Conservation (phyloP, 1,284 basidiomycete genomes). For the Irpex rosettiformis region DNA sequence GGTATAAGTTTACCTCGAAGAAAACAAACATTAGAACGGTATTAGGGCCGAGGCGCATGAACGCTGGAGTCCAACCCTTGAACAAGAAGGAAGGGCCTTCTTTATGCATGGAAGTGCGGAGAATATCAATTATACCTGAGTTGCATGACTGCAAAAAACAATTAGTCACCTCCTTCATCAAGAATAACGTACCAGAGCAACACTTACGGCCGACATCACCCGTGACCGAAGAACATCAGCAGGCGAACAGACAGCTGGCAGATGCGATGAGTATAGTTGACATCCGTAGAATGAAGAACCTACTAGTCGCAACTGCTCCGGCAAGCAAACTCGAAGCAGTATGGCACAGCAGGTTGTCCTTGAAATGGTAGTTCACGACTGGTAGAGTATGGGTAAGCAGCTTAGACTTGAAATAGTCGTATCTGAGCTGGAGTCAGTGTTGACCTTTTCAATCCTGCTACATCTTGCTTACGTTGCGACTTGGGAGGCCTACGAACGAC, state of each 20-base stretch:
- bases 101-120: conserved; percentile 54
- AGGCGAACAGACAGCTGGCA: conserved; percentile 79
- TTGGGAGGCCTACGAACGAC: conserved; percentile 62
- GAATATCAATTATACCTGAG: conserved; percentile 43
- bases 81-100: conserved; percentile 86
- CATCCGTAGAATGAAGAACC: conserved; percentile 23
- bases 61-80: conserved; percentile 87
- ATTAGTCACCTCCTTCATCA: neutral
- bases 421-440: conserved; percentile 43
- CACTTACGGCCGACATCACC: conserved; percentile 67
- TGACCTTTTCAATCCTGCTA: neutral
- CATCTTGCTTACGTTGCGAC: conserved; percentile 74
- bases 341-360: conserved; percentile 67
- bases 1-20: conserved; percentile 56
- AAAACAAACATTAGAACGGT: conserved; percentile 84
- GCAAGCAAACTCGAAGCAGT: conserved; percentile 61
- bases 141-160: conserved; percentile 31
- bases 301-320: conserved; percentile 88
- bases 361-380: conserved; percentile 62
- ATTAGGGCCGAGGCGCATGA: conserved; percentile 81
- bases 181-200: neutral
- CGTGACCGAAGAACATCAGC: conserved; percentile 84
- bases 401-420: conserved; percentile 81
- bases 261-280: conserved; percentile 13
- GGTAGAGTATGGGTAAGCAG: conserved; percentile 56